Evolutionary conservation across 345 rosid species (phyloP).

Genomic region (Fremontodendron californicum): DNA sequence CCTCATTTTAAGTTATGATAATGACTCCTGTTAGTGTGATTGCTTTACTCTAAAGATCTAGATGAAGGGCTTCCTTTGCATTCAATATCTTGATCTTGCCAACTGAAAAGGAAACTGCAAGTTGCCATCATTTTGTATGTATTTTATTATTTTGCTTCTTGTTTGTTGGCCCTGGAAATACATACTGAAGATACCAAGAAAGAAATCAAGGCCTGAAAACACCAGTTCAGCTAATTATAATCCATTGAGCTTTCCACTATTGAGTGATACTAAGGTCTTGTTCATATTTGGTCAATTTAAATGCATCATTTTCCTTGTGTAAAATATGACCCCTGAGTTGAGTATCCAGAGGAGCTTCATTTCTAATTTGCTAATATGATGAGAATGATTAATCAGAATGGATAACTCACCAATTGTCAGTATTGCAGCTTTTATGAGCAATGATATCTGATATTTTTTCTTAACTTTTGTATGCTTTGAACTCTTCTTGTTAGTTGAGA

Average conservation of each 20-base stretch:
- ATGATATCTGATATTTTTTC: background rate
- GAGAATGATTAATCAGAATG: background rate
- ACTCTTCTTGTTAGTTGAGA: background rate
- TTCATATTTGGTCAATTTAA: background rate
- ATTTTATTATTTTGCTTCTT: background rate
- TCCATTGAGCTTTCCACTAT: background rate
- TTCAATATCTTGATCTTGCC: background rate
- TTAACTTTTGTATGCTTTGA: background rate
- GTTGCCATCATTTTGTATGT: background rate
- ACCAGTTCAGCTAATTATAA: background rate
- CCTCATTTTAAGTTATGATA: background rate
- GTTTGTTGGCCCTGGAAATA: background rate
- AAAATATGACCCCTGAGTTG: background rate
- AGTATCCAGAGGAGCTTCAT: background rate
- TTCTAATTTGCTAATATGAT: constrained; percentile 3
- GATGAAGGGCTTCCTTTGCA: background rate
- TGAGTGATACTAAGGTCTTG: background rate
- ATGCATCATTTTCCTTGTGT: background rate
- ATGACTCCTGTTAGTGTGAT: background rate
- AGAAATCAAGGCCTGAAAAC: background rate
- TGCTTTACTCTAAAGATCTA: background rate
- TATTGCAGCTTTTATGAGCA: background rate
- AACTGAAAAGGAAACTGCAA: background rate
- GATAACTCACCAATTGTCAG: background rate
- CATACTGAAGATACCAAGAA: background rate